Percentiles rank a stretch among this genome's conserved stretches.
These are phyloP conservation scores for Eucalyptus leucophloia DNA, from an alignment of 345 rosid genomes.

Conservation along the genomic window DNA sequence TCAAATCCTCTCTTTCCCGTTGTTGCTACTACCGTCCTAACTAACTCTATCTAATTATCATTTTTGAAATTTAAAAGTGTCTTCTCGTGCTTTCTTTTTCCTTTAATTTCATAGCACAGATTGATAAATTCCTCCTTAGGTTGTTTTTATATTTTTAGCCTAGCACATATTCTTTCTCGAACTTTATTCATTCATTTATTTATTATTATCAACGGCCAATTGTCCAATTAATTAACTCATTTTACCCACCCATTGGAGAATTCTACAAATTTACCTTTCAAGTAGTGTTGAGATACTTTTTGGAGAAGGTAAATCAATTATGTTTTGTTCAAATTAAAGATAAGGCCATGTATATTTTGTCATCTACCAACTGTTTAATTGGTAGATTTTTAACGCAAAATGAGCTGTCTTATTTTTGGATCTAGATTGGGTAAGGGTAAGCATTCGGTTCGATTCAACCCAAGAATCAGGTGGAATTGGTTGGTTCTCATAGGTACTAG, in stretches of 20 bases:
- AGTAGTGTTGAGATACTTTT: not conserved
- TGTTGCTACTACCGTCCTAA: not conserved
- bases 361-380: not conserved
- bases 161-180: not conserved
- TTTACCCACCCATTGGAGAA: not conserved
- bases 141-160: not conserved
- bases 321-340: not conserved
- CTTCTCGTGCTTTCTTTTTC: not conserved
- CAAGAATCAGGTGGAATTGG: not conserved
- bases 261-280: not conserved
- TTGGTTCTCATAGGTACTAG: accelerated
- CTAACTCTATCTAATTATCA: not conserved
- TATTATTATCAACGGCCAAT: not conserved
- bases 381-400: not conserved
- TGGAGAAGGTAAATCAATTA: not conserved
- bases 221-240: not conserved
- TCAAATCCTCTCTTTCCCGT: not conserved
- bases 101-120: not conserved
- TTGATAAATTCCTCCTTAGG: not conserved
- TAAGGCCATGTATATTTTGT: not conserved
- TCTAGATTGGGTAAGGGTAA: accelerated
- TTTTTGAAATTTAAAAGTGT: not conserved
- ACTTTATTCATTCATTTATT: no score
- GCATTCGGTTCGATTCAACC: not conserved
- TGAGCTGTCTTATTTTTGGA: not conserved